Evolutionary conservation across 805 yeast species (phyloP).

Genomic region (Zygoascus ofunaensis): DNA sequence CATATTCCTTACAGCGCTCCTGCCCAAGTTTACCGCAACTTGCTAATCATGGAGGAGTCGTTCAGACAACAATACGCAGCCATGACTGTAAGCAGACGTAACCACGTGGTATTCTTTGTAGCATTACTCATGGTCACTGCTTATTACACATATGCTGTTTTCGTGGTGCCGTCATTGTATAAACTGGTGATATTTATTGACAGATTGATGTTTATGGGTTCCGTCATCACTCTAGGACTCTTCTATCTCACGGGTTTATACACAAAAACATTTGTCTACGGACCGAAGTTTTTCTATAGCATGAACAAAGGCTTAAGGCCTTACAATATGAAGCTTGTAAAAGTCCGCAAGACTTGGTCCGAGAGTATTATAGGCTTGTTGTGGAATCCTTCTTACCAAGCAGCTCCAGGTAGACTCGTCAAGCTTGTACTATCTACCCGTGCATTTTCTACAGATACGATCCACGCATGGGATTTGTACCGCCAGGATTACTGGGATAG

Average conservation of each 20-base stretch:
- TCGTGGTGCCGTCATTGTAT: slow-evolving; percentile 29
- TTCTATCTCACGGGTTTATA: slow-evolving; percentile 89
- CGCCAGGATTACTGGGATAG: slow-evolving; percentile 89
- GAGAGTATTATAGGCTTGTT: slow-evolving; percentile 22
- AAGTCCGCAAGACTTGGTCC: slow-evolving; percentile 18
- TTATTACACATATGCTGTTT: slow-evolving; percentile 26
- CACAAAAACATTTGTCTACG: slow-evolving; percentile 70
- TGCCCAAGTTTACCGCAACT: slow-evolving; percentile 60
- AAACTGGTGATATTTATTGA: slow-evolving; percentile 28
- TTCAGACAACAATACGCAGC: slow-evolving; percentile 71
- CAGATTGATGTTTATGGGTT: slow-evolving; percentile 43
- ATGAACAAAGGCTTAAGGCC: slow-evolving; percentile 86
- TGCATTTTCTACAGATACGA: slow-evolving; percentile 67
- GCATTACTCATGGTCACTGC: slow-evolving; percentile 20
- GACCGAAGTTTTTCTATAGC: slow-evolving; percentile 67
- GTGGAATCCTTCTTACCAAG: slow-evolving; percentile 21
- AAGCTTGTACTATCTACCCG: slow-evolving; percentile 75
- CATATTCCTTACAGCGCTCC: slow-evolving; percentile 20
- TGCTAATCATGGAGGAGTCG: slow-evolving; percentile 78
- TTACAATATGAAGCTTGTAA: slow-evolving; percentile 64
- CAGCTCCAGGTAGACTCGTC: slow-evolving; percentile 56
- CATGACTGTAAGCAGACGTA: slow-evolving; percentile 55
- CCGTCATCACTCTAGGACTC: slow-evolving; percentile 58
- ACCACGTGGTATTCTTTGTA: slow-evolving; percentile 45
- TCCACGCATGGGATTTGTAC: slow-evolving; percentile 93